Conservation (phyloP, 2,329 filamentous ascomycete genomes). For the Cyphellophora attinorum region DNA sequence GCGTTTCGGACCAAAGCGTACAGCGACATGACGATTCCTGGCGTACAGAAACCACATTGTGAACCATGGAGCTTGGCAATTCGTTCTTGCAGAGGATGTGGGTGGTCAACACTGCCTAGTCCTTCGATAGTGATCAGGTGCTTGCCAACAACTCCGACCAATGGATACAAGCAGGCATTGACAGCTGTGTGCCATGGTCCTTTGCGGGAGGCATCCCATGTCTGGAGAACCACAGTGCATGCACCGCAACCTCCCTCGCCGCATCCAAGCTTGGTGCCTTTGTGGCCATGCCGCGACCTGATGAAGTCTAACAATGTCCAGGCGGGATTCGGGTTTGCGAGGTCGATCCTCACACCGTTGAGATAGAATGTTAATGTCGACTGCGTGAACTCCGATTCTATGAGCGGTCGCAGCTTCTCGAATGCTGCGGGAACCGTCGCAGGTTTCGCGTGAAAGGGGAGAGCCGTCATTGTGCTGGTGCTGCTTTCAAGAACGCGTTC, state of each 20-base stretch:
- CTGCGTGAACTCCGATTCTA: conserved; percentile 10
- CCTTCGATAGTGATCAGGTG: conserved; percentile 90
- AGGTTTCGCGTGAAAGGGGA: conserved; percentile 3
- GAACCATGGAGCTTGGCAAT: conserved; percentile 67
- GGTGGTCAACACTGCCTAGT: conserved; percentile 68
- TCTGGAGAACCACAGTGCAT: conserved; percentile 61
- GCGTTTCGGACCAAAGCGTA: neutral
- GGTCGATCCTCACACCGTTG: conserved; percentile 70
- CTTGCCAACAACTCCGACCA: conserved; percentile 80
- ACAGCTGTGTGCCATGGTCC: conserved; percentile 80
- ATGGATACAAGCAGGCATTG: conserved; percentile 79
- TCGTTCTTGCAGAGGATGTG: conserved; percentile 75
- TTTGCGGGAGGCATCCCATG: conserved; percentile 41
- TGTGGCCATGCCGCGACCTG: conserved; percentile 66
- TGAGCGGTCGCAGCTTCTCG: conserved; percentile 7
- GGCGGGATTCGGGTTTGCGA: conserved; percentile 75
- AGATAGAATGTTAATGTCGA: conserved; percentile 69
- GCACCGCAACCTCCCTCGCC: conserved; percentile 83
- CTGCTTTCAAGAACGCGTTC: too few species aligned
- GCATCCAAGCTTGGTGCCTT: conserved; percentile 83
- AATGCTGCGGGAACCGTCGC: neutral
- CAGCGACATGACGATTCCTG: neutral
- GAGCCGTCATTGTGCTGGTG: conserved; percentile 6
- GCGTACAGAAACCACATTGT: conserved; percentile 45
- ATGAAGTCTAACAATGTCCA: conserved; percentile 79